Base-by-base conservation (phyloP, 352 stramenopile species). In the Globisporangium acanthophoron region DNA sequence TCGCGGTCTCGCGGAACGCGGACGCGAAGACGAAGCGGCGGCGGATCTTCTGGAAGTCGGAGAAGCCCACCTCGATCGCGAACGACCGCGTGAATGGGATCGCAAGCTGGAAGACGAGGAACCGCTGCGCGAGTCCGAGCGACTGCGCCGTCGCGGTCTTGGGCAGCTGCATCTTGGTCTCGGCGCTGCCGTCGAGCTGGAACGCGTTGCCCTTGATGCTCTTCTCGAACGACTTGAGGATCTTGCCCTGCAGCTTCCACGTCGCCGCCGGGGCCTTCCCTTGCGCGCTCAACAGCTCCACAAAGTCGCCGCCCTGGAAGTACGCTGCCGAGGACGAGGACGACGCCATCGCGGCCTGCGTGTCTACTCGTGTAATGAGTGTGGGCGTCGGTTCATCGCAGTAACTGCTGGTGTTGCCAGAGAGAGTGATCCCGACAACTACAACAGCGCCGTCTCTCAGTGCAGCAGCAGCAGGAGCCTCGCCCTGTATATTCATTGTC, bases 141-240 rank as follows among this genome's bases (percentile, higher is more conserved):
- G 67, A 72, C 4, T 66, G 63, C 6, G 61, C 62, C 0, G 67
- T 66, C 9, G 61, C 12, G n/a, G 59, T 62, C 64, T 94, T 93
- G 3, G 86, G 86, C 18, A 94, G 59, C 53, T 93, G 78, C 75
- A 96, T 88, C 53, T 86, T 87, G 9, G 83, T 94, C 55, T 90
- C 83, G 1, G 80, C 69, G 59, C 67, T 73, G 24, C 87, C 85
- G 40, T 91, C 81, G n/a, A 93, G 75, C 20, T 79, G 63, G 59
- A 90, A 93, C 3, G 74, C 70, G 58, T 94, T 92, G 49, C 74
- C 78, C 51, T 83, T 90, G 54, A 92, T 88, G 0, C 61, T 40
- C 54, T 94, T 95, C 52, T 95, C 85, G 39, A 92, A 96, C 6
- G 71, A 73, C 55, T 89, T 90, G 33, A 72, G 59, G 54, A 94